Base-by-base conservation (phyloP, 345 rosid species). In the Pugionium dolabratum region DNA sequence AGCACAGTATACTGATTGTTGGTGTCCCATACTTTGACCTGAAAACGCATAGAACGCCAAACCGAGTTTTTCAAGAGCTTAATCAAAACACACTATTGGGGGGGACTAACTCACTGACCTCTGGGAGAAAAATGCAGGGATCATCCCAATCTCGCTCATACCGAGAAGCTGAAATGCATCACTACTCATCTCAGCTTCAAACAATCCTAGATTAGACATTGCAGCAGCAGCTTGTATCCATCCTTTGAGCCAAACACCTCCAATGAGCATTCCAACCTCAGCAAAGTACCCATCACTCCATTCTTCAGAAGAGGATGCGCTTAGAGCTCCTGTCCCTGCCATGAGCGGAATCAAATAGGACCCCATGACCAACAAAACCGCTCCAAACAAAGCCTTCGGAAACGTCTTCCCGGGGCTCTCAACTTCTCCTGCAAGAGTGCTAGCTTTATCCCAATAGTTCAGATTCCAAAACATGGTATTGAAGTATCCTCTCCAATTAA, bases 161-260 rank as follows among this genome's bases (percentile, higher is more conserved):
- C 98, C 98, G 27, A 92, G 91, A 73, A 92, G 88, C 72, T 92
- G 98, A 48, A 84, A 92, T 4, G 96, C 91, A 74, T 89, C 98
- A 30, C 81, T 81, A 64, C 98, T 92, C 98, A 92, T 89, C 77
- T 92, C 98, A 2, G 98, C 98, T 77, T 87, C 96, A 79, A 89
- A 92, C 78, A 92, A 72, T n/a, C 96, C 98, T 71, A 92, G 59
- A 62, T 92, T 92, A 2, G 98, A 92, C 91, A 85, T 81, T 1
- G 93, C 98, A 33, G 98, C 83, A 76, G 98, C 95, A 4, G 90
- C 96, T 78, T 92, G 98, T 62, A 89, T 86, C 96, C 98, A 92
- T 70, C 89, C 84, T 53, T 79, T 89, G 30, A 89, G 93, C 96
- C 96, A 85, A 69, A 74, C 76, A 36, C 98, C 96, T 28, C 98